Base-by-base conservation (phyloP, 2,329 filamentous ascomycete genomes). In the Clarireedia sp. region DNA sequence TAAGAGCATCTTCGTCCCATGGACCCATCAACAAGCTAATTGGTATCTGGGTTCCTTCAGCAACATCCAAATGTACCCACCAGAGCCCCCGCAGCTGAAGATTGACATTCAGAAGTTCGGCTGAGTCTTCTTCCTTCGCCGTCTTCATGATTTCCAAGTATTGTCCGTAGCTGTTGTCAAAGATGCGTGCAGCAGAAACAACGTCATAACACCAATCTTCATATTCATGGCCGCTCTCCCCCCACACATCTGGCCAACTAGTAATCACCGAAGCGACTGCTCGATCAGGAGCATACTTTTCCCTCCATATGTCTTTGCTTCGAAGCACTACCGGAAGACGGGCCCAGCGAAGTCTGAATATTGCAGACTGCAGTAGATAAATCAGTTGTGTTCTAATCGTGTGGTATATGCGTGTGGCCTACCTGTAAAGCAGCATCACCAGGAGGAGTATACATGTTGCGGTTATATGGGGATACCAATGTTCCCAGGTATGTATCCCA, bases 301-400 rank as follows among this genome's bases (percentile, higher is more conserved):
- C 43, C 21, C 62, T 43, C 62, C 64, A 68, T 9, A 41, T 24
- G 24, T 63, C 60, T 58, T 65, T 63, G 8, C 63, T 60, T 49
- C 57, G 59, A 14, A 65, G 37, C 17, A 68, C 53, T 3, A 64
- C 14, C 9, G 59, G 45, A 17, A 67, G 37, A 19, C 54, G 58
- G 23, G 63, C 63, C 66, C 66, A 69, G n/a, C 64, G 60, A 57
- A 62, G 67, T 19, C 56, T 57, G 33, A 69, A 45, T n/a, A 67
- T 52, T 12, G 54, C 29, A 40, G 59, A 58, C 64, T 67, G 45
- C 2, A 40, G 19, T n/a, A 26, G 5, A n/a, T 16, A 38, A 55
- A 55, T 57, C 41, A 54, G 24, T 1, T 5, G 6, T 44, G 9
- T 9, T 5, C 21, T 16, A 3, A 26, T 36, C 12, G 16, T 43